Evolutionary conservation across 1,139 yeast genomes (phyloP), one percentile per base, ranked within the genome.

Genomic region (Diutina neorugosa): DNA sequence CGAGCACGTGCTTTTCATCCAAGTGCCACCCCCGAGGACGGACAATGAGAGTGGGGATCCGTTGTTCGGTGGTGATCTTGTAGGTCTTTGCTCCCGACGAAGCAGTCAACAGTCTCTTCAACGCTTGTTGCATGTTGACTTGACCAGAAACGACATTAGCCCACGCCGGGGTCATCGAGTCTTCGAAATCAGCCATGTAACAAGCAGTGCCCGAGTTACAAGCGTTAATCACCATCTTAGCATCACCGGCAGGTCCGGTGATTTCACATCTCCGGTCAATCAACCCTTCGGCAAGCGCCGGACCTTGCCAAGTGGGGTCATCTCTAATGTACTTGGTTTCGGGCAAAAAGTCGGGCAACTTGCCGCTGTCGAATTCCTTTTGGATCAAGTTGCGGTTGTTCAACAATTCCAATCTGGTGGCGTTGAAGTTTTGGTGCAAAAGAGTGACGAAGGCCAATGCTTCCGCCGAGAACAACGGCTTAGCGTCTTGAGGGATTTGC

Each of bases 151-250:
- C 81, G 76, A 88, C 78, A 70, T 89, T 90, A 61, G 71, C 71
- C 98, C 98, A 93, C 41, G 98, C 91, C 61, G 98, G 98, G 40
- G 97, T 84, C 62, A 90, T 83, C 37, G 96, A 88, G 71, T 90
- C 97, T 70, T 90, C 97, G 62, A 90, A 87, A 71, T 90, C 98
- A 51, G 94, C 84, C 97, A 90, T 90, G 69, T 90, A 90, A 52
- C 96, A 88, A 65, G 86, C 89, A 51, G 90, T 96, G 55, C 81
- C 80, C 4, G 96, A 82, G 72, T 90, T 90, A 65, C 90, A 79
- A 19, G 97, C 97, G 65, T 90, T 90, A 67, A 90, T 86, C 60
- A 90, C 85, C 97, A 90, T 90, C 69, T 90, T 90, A 61, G 96
- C 81, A 68, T 86, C 91, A 46, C 50, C 50, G 54, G 87, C 77